Conservation (phyloP, 2,329 filamentous ascomycete genomes). For the Trichoderma harzianum region DNA sequence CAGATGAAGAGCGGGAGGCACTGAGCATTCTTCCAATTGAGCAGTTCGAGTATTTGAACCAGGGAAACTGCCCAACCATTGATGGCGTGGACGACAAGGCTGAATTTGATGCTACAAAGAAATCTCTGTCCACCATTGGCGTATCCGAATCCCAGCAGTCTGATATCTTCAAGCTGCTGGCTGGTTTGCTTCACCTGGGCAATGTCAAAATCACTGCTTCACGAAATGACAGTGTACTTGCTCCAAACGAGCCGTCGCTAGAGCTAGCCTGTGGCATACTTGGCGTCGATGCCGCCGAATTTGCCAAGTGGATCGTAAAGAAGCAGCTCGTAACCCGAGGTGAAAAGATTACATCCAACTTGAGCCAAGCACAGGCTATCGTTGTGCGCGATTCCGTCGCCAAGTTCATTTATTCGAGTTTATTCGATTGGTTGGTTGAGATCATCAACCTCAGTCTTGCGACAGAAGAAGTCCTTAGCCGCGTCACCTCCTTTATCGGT, state of each 20-base stretch:
- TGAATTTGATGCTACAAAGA: constrained; percentile 85
- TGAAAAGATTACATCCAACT: constrained; percentile 95
- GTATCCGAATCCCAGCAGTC: constrained; percentile 70
- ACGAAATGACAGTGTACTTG: constrained; percentile 79
- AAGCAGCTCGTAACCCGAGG: constrained; percentile 95
- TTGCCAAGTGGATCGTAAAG: constrained; percentile 98
- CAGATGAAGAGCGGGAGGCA: constrained; percentile 75
- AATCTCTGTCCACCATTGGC: constrained; percentile 83
- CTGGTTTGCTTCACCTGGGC: constrained; percentile 87
- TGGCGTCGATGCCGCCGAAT: constrained; percentile 80
- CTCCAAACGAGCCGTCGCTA: constrained; percentile 76
- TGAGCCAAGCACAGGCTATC: constrained; percentile 87
- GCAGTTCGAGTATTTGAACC: constrained; percentile 93
- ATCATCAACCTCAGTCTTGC: constrained; percentile 90
- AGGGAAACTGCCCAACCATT: constrained; percentile 86
- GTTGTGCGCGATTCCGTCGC: constrained; percentile 96
- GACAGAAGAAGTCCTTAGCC: constrained; percentile 77
- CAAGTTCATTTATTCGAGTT: constrained; percentile 96
- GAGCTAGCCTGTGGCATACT: constrained; percentile 79
- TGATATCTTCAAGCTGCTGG: constrained; percentile 86
- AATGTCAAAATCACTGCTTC: constrained; percentile 95
- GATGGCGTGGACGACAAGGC: constrained; percentile 94
- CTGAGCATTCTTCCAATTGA: constrained; percentile 78
- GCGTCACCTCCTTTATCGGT: constrained; percentile 88
- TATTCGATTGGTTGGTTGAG: constrained; percentile 99